Evolutionary conservation across 1,139 yeast species (phyloP), one percentile per base, ranked within the genome.

Genomic region (Nematodospora anomalae): DNA sequence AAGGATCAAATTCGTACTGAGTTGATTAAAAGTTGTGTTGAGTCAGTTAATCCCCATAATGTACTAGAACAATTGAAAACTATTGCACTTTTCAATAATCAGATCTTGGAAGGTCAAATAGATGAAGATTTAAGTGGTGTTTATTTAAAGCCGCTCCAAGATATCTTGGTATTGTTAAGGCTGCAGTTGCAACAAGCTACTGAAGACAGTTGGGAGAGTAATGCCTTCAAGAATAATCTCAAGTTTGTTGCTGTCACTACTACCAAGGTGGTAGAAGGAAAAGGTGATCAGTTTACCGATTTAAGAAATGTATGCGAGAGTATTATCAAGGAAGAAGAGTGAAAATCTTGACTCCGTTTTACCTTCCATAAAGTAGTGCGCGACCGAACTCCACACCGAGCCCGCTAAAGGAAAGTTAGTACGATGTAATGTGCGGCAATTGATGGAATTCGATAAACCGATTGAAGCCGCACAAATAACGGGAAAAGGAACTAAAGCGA

Each of bases 201-300:
- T 18, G 7, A 23, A 43, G 9, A 16, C 26, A 11, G 28, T 28
- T 45, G 46, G 26, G 51, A 53, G 14, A 49, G 45, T 29, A 47
- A 45, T 8, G 45, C 58, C 1, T 39, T 65, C 14, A 36, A 46
- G 12, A 69, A 69, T 43, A 69, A 69, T 45, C 43, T 64, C 11
- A 58, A 57, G 43, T 69, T 58, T 41, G 58, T 68, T 23, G 59
- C 67, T 16, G 70, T 51, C 14, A 52, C 65, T 22, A 52, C 62
- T 1, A 22, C 30, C 18, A 28, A 30, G 21, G 33, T 39, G 6
- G 11, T 40, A n/a, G 24, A 30, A 16, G 26, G 16, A 24, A 16
- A 9, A 10, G 16, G 21, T 10, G 20, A 16, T 6, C 12, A 14
- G 4, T 21, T 26, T 11, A 26, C 21, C 12, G 33, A 37, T 16